Conservation (phyloP, 1,284 basidiomycete genomes). For the Heliocybe sulcata region DNA sequence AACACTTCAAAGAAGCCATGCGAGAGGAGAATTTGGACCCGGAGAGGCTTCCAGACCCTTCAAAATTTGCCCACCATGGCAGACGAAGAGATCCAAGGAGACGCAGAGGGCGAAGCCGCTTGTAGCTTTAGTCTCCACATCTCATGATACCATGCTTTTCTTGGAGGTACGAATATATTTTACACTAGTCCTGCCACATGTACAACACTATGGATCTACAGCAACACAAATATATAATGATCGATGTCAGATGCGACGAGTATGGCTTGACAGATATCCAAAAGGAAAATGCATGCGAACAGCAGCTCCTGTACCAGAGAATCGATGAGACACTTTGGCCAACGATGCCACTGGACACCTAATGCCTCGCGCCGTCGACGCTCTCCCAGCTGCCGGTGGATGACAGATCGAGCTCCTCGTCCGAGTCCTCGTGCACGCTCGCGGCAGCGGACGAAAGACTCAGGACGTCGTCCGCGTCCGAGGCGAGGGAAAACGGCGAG, state of each 20-base stretch:
- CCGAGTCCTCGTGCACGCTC: neutral
- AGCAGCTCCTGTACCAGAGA: neutral
- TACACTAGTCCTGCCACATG: neutral
- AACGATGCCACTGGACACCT: neutral
- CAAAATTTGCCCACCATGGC: neutral
- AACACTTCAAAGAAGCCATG: constrained; percentile 43
- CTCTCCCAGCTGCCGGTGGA: neutral
- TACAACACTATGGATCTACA: neutral
- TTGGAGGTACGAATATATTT: too few species aligned
- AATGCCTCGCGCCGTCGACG: neutral
- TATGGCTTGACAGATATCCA: neutral
- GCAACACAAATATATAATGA: neutral
- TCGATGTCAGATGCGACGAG: neutral
- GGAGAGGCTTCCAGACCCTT: neutral
- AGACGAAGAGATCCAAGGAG: neutral
- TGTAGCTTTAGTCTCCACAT: neutral
- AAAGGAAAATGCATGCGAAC: neutral
- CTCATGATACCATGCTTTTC: neutral
- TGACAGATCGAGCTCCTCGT: neutral
- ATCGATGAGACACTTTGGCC: neutral
- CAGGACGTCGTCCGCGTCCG: neutral
- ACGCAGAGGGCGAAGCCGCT: neutral
- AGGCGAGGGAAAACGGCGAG: neutral
- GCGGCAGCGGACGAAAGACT: neutral
- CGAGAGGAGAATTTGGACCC: constrained; percentile 37